phyloP scores from a whole-genome alignment of 2,329 filamentous ascomycete species.

The Pleurostoma richardsiae region DNA sequence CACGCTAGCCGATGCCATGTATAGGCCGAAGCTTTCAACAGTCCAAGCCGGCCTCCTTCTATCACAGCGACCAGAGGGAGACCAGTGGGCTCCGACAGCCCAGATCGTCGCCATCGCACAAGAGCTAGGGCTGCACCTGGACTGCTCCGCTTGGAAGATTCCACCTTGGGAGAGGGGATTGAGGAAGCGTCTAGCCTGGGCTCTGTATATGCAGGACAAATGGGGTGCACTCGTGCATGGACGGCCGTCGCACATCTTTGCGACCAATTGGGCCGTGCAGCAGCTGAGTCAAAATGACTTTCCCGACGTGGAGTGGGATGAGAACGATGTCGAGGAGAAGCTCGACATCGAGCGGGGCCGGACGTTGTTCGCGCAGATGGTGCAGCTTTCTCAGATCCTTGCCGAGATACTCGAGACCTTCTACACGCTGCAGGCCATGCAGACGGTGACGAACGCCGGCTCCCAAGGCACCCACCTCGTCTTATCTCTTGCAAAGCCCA shows the following conservation, averaged over 20 bases:
- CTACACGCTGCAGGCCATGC: constrained; percentile 73
- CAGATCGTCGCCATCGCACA: constrained; percentile 54
- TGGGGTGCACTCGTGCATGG: constrained; percentile 85
- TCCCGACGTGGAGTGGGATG: constrained; percentile 64
- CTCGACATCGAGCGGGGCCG: constrained; percentile 63
- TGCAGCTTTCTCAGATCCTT: constrained; percentile 69
- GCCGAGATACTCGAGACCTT: constrained; percentile 79
- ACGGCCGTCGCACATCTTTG: constrained; percentile 70
- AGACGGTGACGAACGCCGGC: constrained; percentile 61
- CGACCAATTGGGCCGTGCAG: constrained; percentile 71
- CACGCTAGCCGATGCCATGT: constrained; percentile 41
- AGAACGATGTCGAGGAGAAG: constrained; percentile 56
- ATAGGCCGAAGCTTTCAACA: constrained; percentile 49
- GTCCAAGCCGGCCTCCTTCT: constrained; percentile 50
- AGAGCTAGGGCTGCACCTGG: constrained; percentile 54
- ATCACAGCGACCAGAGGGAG: constrained; percentile 40
- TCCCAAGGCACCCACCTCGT: constrained; percentile 67
- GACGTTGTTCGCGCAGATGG: constrained; percentile 69
- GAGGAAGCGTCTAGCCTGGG: constrained; percentile 58
- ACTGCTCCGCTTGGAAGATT: constrained; percentile 58
- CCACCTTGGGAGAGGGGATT: constrained; percentile 59
- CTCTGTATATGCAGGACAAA: constrained; percentile 59
- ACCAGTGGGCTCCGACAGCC: constrained; percentile 43
- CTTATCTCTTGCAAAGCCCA: constrained; percentile 71
- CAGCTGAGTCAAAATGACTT: constrained; percentile 64